Percentiles rank a stretch among this genome's conserved stretches.
phyloP scores from a whole-genome alignment of 306 rosid species.

The Acacia crassicarpa region DNA sequence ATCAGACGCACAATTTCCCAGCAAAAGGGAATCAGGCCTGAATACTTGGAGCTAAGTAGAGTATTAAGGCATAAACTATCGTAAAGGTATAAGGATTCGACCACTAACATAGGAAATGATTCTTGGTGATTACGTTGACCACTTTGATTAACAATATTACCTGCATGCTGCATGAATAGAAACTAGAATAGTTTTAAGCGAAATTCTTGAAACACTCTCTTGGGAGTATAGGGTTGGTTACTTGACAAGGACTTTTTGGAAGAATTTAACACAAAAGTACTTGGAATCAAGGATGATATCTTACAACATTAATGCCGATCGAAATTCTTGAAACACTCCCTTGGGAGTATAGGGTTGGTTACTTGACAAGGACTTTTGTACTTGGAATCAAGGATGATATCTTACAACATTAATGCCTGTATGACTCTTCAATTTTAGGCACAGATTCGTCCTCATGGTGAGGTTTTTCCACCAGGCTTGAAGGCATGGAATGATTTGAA shows the following conservation, averaged over 20 bases:
- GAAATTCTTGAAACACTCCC: neutral
- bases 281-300: neutral
- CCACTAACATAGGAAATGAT: neutral
- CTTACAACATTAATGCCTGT: neutral
- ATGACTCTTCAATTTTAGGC: too few species aligned
- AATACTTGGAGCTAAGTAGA: neutral
- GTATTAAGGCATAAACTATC: neutral
- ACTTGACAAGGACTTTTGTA: neutral
- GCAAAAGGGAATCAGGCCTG: neutral
- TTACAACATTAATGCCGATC: too few species aligned
- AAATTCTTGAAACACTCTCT: neutral
- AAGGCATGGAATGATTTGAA: neutral
- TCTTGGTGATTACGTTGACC: neutral
- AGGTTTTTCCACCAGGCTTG: neutral
- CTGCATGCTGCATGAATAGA: neutral
- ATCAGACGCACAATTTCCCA: neutral
- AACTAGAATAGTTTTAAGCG: neutral
- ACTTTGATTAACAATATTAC: neutral
- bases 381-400: neutral
- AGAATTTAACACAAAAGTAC: neutral
- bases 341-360: neutral
- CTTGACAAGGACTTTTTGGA: neutral
- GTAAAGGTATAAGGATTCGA: too few species aligned
- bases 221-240: neutral
- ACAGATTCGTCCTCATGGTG: neutral